A percentile compares a stretch with the other conserved stretches of the same genome.
phyloP scores from a whole-genome alignment of 2,329 filamentous ascomycete genomes.

The Fonsecaea multimorphosa region DNA sequence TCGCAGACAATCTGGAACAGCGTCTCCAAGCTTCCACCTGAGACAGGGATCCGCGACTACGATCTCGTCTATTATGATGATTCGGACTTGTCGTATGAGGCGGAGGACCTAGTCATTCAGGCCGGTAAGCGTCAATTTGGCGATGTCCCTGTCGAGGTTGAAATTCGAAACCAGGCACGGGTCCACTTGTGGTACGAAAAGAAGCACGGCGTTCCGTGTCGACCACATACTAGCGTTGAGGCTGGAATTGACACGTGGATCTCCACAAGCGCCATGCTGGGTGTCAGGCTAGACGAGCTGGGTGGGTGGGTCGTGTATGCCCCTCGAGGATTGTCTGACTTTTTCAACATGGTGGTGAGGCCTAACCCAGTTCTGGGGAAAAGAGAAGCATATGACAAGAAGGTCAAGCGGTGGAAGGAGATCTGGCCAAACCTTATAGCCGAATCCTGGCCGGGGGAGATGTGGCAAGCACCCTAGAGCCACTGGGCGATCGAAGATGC shows the following conservation, averaged over 20 bases:
- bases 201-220: neutral
- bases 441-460: neutral
- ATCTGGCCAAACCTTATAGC: conserved; percentile 4
- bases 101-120: neutral
- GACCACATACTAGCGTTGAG: neutral
- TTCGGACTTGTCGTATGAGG: conserved; percentile 2
- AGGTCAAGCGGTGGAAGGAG: neutral
- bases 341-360: conserved; percentile 4
- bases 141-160: neutral
- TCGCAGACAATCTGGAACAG: conserved; percentile 3
- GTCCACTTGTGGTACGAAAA: neutral
- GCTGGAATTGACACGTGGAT: neutral
- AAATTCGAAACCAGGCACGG: neutral
- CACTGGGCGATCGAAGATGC: neutral
- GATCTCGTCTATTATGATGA: conserved; percentile 1
- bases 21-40: neutral
- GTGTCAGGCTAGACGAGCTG: neutral
- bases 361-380: neutral
- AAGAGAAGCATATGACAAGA: conserved; percentile 1
- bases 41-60: neutral
- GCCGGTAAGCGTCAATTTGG: neutral
- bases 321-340: neutral
- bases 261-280: neutral
- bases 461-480: neutral
- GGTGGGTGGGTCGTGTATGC: neutral